Percentiles rank a stretch among this genome's conserved stretches.
These are phyloP conservation scores for Rhinocladiella similis DNA, from an alignment of 2,329 filamentous ascomycete genomes.

Conservation along the genomic window DNA sequence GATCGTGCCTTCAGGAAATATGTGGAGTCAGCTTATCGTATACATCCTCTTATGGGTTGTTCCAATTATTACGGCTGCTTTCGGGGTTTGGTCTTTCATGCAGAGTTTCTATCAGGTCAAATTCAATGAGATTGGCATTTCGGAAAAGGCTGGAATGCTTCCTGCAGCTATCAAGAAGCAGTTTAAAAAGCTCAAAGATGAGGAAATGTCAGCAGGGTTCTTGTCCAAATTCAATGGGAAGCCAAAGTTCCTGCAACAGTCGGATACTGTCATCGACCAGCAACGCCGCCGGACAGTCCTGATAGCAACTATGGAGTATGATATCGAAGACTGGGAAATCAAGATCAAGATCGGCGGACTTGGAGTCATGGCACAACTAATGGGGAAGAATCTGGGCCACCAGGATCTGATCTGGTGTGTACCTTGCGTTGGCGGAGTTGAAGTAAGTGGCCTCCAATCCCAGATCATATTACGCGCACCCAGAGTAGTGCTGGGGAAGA, in stretches of 20 bases:
- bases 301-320: slow-evolving; percentile 71
- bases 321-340: slow-evolving; percentile 69
- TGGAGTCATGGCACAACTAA: slow-evolving; percentile 69
- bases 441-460: slow-evolving; percentile 30
- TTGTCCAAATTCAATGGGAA: slow-evolving; percentile 17
- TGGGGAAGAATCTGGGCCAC: slow-evolving; percentile 65
- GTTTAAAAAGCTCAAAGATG: slow-evolving; percentile 33
- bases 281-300: slow-evolving; percentile 58
- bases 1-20: slow-evolving; percentile 55
- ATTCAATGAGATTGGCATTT: slow-evolving; percentile 60
- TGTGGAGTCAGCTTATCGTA: slow-evolving; percentile 54
- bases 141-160: slow-evolving; percentile 48
- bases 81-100: slow-evolving; percentile 59
- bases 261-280: slow-evolving; percentile 49
- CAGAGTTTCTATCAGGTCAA: slow-evolving; percentile 64
- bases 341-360: slow-evolving; percentile 72
- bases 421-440: slow-evolving; percentile 62
- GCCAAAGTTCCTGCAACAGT: slow-evolving; percentile 47
- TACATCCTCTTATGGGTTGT: slow-evolving; percentile 56
- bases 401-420: slow-evolving; percentile 68
- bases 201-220: slow-evolving; percentile 16
- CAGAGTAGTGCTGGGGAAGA: no score
- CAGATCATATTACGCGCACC: no score
- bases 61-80: slow-evolving; percentile 51
- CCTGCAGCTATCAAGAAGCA: slow-evolving; percentile 38